Evolutionary conservation across 169 alveolate species (phyloP).

Genomic region (Cryptosporidium sp.): DNA sequence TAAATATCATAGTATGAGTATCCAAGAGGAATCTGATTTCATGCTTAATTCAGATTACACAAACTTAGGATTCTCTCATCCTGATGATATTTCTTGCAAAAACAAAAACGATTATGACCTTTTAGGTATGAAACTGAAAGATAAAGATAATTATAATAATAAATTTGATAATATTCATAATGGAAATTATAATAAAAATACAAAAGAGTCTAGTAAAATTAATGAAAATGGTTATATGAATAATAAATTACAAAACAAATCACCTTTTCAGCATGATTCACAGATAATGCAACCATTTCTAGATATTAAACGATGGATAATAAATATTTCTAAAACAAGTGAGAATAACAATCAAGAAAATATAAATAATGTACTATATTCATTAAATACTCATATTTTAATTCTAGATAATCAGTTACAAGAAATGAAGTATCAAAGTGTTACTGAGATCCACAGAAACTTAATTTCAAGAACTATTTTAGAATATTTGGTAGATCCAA

Average conservation of each 20-base stretch:
- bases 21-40: constrained; percentile 49
- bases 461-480: constrained; percentile 33
- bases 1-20: constrained; percentile 22
- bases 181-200: background rate
- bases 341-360: background rate
- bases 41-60: constrained; percentile 35
- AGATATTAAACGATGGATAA: constrained; percentile 27
- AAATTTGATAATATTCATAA: background rate
- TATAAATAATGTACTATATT: background rate
- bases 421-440: constrained; percentile 6
- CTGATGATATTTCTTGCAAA: background rate
- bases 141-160: background rate
- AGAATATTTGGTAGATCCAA: constrained; percentile 36
- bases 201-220: background rate
- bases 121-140: background rate
- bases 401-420: constrained; percentile 30
- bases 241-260: background rate
- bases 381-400: background rate
- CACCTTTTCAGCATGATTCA: background rate
- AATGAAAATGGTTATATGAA: background rate
- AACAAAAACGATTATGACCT: background rate
- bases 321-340: background rate
- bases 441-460: background rate
- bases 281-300: constrained; percentile 42
- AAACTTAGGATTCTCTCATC: constrained; percentile 19